Base-by-base conservation (phyloP, 495 filamentous ascomycete genomes). In the Ramalina peruviana region DNA sequence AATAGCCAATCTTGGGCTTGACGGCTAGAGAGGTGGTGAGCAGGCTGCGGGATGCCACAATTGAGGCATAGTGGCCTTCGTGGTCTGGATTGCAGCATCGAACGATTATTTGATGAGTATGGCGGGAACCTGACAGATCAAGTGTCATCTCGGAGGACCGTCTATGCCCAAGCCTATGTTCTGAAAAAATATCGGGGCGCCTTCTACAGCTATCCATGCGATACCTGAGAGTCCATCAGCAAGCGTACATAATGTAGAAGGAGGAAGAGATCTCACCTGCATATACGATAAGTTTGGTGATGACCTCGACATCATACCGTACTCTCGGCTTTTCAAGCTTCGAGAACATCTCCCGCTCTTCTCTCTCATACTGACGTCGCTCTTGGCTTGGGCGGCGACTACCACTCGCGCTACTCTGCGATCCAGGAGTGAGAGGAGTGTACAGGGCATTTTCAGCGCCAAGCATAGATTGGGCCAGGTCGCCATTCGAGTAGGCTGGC, bases 231-330 rank as follows among this genome's bases (percentile, higher is more conserved):
- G 33, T 36, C 21, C 20, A 49, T 43, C 44, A 39, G 27, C 37
- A 45, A n/a, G 56, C 36, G 66, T 59, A 23, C 59, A 60, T 16
- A 62, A 17, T 36, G 55, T 4, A 49, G 64, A 42, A 6, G 17
- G 36, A 46, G 41, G 67, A 38, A 6, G 25, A 30, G 44, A 43
- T 68, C 77, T 54, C 69, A 94, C 90, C 92, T 51, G 81, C 73
- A 72, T 98, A 98, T 38, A 98, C 88, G 58, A 98, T 83, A 46
- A 98, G 69, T 67, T 95, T 97, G 16, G 92, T 97, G 39, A 97
- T 79, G 19, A 98, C 90, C 62, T 98, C 92, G 9, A 96, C 90
- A 67, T 98, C 92, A 60, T 98, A 98, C 54, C 88, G 74, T 26
- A 95, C 88, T 47, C 92, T 79, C 17, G 92, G 88, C 64, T 81